Conservation (phyloP, 1,284 basidiomycete species). For the Microbotryum violaceum region DNA sequence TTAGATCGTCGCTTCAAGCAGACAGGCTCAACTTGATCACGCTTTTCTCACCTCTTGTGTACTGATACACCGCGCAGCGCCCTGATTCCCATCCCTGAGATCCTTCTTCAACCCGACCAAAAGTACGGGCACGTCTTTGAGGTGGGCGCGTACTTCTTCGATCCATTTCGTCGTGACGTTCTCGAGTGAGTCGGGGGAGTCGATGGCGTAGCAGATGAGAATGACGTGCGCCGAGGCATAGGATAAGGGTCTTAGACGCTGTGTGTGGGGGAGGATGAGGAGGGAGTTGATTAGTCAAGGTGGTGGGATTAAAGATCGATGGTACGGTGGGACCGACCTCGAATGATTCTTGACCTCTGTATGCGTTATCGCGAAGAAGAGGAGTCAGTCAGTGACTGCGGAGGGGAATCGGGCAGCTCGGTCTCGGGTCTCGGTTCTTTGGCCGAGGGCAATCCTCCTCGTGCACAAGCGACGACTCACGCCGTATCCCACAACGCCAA, state of each 20-base stretch:
- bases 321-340: conserved; percentile 54
- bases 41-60: conserved; percentile 22
- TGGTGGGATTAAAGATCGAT: not conserved
- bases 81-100: conserved; percentile 30
- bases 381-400: not conserved
- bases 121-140: conserved; percentile 50
- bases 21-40: not conserved
- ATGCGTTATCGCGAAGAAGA: not conserved
- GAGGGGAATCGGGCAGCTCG: not conserved
- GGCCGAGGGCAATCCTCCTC: no score
- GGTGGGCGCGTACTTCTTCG: conserved; percentile 87
- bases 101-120: conserved; percentile 44
- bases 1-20: not conserved
- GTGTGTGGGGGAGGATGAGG: conserved; percentile 3
- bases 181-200: conserved; percentile 92
- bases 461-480: conserved; percentile 49
- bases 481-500: conserved; percentile 96
- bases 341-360: conserved; percentile 85
- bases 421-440: not conserved
- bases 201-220: conserved; percentile 91
- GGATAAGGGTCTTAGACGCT: conserved; percentile 87
- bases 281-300: not conserved
- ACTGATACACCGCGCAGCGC: conserved; percentile 29
- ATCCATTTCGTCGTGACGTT: conserved; percentile 98
- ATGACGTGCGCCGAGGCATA: conserved; percentile 99